These are phyloP conservation scores for Melaleuca alternifolia DNA, from an alignment of 345 rosid genomes.

Conservation along the genomic window DNA sequence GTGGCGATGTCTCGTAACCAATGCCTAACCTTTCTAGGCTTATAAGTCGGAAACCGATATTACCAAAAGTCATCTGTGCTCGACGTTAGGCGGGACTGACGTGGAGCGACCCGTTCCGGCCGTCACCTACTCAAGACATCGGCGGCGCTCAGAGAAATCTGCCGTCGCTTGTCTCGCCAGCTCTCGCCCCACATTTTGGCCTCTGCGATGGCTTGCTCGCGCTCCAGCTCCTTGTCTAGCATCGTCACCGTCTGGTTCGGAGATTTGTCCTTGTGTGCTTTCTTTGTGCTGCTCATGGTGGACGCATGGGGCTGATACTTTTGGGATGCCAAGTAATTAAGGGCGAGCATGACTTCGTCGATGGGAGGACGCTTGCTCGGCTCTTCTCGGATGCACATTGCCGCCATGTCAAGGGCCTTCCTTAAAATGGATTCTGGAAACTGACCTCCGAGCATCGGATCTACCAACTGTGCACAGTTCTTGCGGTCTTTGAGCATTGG, in stretches of 20 bases:
- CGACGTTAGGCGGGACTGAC: background rate
- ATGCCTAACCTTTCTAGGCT: background rate
- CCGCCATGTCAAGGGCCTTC: conserved; percentile 44
- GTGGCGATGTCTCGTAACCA: background rate
- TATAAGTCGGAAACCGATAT: background rate
- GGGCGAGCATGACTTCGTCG: conserved; percentile 35
- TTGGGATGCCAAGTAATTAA: conserved; percentile 28
- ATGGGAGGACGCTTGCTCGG: conserved; percentile 39
- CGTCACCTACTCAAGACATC: conserved; percentile 14
- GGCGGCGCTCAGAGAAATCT: background rate
- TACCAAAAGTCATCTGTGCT: background rate
- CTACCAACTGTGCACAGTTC: conserved; percentile 19
- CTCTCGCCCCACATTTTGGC: conserved; percentile 61
- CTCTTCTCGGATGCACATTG: conserved; percentile 35
- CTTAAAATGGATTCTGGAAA: conserved; percentile 15
- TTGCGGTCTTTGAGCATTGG: conserved; percentile 9
- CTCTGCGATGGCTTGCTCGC: conserved; percentile 47
- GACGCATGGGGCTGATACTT: conserved; percentile 9
- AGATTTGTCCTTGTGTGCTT: conserved; percentile 5
- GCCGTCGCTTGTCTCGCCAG: conserved; percentile 32
- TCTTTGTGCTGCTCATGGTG: background rate
- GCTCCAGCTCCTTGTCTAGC: conserved; percentile 18
- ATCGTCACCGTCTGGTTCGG: conserved; percentile 18
- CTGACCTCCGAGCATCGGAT: conserved; percentile 36
- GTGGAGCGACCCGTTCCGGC: background rate